Conservation (phyloP, 257 asterid species). For the Cinchona pubescens region DNA sequence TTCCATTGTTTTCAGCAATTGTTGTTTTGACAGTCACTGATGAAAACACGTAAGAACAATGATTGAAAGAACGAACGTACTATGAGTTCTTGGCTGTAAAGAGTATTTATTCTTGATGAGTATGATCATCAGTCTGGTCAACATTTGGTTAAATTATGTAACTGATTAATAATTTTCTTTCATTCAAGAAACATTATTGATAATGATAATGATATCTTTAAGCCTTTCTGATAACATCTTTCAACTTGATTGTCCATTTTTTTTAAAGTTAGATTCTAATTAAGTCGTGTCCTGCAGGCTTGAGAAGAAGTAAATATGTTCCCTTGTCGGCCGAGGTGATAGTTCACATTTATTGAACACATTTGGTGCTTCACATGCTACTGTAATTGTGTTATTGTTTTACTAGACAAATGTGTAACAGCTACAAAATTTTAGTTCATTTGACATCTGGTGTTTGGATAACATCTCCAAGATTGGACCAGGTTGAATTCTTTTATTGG, state of each 20-base stretch:
- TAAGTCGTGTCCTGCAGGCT: slow-evolving; percentile 2
- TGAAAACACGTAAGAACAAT: background rate
- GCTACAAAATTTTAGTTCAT: background rate
- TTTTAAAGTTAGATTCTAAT: background rate
- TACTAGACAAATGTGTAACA: background rate
- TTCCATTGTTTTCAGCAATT: background rate
- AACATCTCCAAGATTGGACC: background rate
- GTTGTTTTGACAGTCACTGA: background rate
- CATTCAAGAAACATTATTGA: background rate
- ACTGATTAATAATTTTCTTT: background rate
- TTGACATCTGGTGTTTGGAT: background rate
- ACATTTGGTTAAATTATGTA: background rate
- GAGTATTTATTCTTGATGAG: background rate
- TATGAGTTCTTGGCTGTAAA: background rate
- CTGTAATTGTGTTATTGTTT: slow-evolving; percentile 1
- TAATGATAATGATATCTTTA: background rate
- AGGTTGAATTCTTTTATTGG: background rate
- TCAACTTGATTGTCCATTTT: background rate
- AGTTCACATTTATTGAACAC: background rate
- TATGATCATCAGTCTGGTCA: background rate
- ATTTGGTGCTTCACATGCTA: slow-evolving; percentile 10
- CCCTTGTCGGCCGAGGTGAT: slow-evolving; percentile 1
- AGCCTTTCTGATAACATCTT: background rate
- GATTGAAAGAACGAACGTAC: background rate
- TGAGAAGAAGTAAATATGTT: slow-evolving; percentile 9